phyloP scores from a whole-genome alignment of 139 green algal species.

The Coelastrella sp. region DNA sequence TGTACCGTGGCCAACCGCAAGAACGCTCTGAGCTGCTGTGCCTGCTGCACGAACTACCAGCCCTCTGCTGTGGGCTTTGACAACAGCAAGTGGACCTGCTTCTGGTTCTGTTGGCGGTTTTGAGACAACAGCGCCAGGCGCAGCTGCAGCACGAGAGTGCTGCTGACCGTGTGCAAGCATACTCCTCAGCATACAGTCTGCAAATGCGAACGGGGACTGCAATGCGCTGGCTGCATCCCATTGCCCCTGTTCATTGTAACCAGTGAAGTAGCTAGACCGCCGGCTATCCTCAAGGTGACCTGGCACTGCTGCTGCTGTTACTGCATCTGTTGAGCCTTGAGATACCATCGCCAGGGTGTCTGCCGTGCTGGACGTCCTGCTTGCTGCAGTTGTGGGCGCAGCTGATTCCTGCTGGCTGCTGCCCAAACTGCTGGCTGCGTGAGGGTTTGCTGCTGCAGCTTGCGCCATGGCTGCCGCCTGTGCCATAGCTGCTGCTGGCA shows the following conservation, averaged over 20 bases:
- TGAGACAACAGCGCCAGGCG: background rate
- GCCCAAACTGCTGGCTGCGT: background rate
- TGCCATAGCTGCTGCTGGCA: background rate
- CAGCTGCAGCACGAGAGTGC: background rate
- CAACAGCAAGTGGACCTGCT: background rate
- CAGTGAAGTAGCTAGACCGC: background rate
- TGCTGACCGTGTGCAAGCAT: background rate
- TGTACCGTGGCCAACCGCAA: background rate
- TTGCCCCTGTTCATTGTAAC: background rate
- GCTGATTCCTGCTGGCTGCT: background rate
- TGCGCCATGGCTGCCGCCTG: background rate
- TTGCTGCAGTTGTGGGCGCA: background rate
- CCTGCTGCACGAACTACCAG: background rate
- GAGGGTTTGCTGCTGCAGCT: too few relatives aligned
- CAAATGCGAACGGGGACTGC: too few relatives aligned
- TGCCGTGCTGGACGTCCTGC: background rate
- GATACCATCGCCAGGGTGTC: background rate
- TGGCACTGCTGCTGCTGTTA: background rate
- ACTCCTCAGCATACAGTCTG: background rate
- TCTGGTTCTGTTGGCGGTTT: background rate
- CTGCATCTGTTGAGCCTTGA: background rate
- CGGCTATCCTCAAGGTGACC: background rate
- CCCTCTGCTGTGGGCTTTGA: background rate
- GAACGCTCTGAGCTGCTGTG: background rate
- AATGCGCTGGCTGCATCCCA: background rate